A percentile compares a stretch with the other conserved stretches of the same genome.
These are phyloP conservation scores for Candida buenavistaensis DNA, from an alignment of 1,139 yeast genomes.

Conservation along the genomic window DNA sequence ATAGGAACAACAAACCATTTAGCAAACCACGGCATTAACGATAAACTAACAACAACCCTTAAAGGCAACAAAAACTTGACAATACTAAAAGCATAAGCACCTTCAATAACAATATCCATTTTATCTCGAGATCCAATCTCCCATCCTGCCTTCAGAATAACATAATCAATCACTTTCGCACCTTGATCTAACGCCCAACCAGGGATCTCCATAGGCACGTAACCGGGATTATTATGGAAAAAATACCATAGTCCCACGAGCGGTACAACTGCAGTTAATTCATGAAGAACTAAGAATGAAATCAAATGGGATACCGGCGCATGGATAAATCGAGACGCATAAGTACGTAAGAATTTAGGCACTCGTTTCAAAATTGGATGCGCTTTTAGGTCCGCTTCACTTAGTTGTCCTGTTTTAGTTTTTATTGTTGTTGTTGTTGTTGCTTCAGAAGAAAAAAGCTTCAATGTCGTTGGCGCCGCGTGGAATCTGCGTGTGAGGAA, in stretches of 20 bases:
- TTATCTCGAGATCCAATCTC: constrained; percentile 50
- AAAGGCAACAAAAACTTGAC: constrained; percentile 68
- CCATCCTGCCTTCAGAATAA: constrained; percentile 32
- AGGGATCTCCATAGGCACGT: constrained; percentile 57
- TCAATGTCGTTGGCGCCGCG: neutral
- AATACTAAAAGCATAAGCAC: constrained; percentile 84
- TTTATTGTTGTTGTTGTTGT: too few relatives aligned
- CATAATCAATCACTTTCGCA: constrained; percentile 54
- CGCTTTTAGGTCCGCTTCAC: constrained; percentile 9
- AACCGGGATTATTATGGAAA: constrained; percentile 54
- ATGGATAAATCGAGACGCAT: constrained; percentile 47
- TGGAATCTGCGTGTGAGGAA: constrained; percentile 2
- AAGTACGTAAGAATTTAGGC: constrained; percentile 52
- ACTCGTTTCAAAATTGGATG: constrained; percentile 40
- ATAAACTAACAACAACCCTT: constrained; percentile 56
- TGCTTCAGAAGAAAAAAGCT: constrained; percentile 4
- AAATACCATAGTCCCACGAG: constrained; percentile 74
- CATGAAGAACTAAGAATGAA: constrained; percentile 79
- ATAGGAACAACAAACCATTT: constrained; percentile 57
- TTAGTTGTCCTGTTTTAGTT: too few relatives aligned
- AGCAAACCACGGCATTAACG: constrained; percentile 70
- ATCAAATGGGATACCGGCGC: constrained; percentile 74
- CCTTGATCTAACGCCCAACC: constrained; percentile 67
- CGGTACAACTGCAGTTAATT: constrained; percentile 80
- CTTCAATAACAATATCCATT: constrained; percentile 64